Percentiles rank a stretch among this genome's conserved stretches.
These are phyloP conservation scores for Blechomonas ayalai DNA, from an alignment of 208 protist genomes.

Conservation along the genomic window DNA sequence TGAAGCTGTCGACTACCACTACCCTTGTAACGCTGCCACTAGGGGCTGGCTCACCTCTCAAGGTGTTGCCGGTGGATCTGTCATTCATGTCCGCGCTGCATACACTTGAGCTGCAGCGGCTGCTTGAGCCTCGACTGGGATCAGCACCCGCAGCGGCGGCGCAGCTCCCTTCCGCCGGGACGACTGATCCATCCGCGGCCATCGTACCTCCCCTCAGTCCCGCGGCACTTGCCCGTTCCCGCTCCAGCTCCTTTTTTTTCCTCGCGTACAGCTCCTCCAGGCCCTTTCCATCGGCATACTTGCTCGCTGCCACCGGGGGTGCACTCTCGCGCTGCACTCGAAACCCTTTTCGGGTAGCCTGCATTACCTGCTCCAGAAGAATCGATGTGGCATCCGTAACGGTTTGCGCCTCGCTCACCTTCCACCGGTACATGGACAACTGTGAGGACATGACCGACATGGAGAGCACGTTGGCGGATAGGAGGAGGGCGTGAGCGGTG, in stretches of 20 bases:
- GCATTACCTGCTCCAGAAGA: conserved; percentile 43
- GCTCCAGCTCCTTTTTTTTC: conserved; percentile 15
- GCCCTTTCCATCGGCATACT: conserved; percentile 28
- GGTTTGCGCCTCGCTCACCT: conserved; percentile 66
- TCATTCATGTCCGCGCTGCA: conserved; percentile 25
- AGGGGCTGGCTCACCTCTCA: conserved; percentile 4
- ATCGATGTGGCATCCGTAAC: conserved; percentile 39
- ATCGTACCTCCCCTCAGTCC: conserved; percentile 4
- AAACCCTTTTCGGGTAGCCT: conserved; percentile 31
- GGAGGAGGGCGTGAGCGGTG: conserved; percentile 33
- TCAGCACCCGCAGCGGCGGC: neutral
- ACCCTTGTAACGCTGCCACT: conserved; percentile 50
- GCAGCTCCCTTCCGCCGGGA: neutral
- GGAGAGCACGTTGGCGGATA: conserved; percentile 75
- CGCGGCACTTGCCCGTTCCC: neutral
- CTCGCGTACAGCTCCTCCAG: conserved; percentile 9
- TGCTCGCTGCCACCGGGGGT: conserved; percentile 12
- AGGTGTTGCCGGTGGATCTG: neutral
- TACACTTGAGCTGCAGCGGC: conserved; percentile 8
- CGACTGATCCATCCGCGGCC: neutral
- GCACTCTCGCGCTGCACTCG: conserved; percentile 18
- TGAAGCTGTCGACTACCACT: conserved; percentile 74
- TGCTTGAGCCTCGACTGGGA: neutral
- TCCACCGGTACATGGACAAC: conserved; percentile 80
- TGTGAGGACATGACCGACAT: conserved; percentile 76